Evolutionary conservation across 768 basidiomycete genomes (phyloP), one percentile per base, ranked within the genome.

Genomic region (Mycena vitilis): DNA sequence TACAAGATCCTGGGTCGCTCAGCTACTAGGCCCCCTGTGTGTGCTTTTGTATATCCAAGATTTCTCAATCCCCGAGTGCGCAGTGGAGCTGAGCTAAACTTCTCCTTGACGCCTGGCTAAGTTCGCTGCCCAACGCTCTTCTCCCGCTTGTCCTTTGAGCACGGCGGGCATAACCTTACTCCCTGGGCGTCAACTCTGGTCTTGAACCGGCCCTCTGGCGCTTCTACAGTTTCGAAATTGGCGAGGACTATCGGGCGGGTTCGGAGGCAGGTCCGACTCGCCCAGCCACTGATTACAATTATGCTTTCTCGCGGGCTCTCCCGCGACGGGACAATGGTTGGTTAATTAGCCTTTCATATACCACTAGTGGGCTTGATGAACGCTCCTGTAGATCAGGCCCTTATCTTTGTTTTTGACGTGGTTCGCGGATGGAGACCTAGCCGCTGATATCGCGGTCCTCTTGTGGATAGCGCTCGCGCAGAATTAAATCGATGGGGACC

Each of bases 131-230:
- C 34, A 16, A 23, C 54, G 36, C 3, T 22, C 65, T 66, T 66
- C 65, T 66, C 65, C 65, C 58, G 65, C 51, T 47, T 59, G 59
- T 60, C 59, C 52, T 66, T 59, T 66, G 42, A 48, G 51, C 51
- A 52, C 51, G 42, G 58, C 65, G 58, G 58, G 37, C 58, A 47
- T 60, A 66, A 66, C 49, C 40, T 53, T 60, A 48, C 38, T 54
- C 25, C 57, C 49, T 53, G 49, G 42, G 52, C 44, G 25, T 58
- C 57, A 37, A 36, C 18, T 22, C 5, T 54, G 5, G 22, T 58
- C 20, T 49, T 58, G 55, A 22, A 40, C 65, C 65, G 58, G 54
- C 40, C 9, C 22, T 34, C 51, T 23, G 65, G 58, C 42, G 53
- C 65, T 60, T 45, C 65, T 60, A 48, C 52, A 6, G 22, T 45